Base-by-base conservation (phyloP, 2,329 filamentous ascomycete species). In the Verticillium klebahnii region DNA sequence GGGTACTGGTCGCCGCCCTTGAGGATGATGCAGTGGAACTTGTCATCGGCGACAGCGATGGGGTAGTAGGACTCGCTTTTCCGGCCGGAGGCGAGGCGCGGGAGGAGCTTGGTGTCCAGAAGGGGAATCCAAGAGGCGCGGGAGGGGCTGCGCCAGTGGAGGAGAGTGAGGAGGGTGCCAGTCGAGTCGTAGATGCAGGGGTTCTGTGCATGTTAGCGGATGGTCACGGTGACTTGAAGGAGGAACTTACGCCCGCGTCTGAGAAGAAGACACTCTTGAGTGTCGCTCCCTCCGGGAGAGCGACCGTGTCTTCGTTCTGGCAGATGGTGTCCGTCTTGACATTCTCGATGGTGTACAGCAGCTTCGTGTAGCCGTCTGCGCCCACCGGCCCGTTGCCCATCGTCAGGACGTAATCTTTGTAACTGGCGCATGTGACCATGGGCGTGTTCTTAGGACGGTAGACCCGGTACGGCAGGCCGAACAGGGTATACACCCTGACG, bases 11-110 rank as follows among this genome's bases (percentile, higher is more conserved):
- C 95, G 39, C 90, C 91, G 65, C 95, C 95, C 78, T 99, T 99
- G 71, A 99, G 88, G 69, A 99, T 98, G 77, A 99, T 97, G 78
- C 96, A 99, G 81, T 98, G 94, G 76, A 99, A 99, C 71, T 90
- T 94, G 70, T 90, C 85, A 69, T 93, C 88, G 2, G 94, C 92
- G 1, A 98, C 93, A 1, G 95, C 95, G 36, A 99, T 92, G 1
- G 95, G 95, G 85, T 93, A 99, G 79, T 99, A 99, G 0, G 83
- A 86, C 76, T 99, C 95, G 66, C 90, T 85, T 75, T 97, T 97
- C 62, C 89, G 88, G 31, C 95, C 95, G 2, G 87, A 88, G 0
- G 91, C 90, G 3, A 97, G 84, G 64, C 95, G 92, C 1, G 91
- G 84, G 12, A 99, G 82, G 40, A 90, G 86, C 62, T 85, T 92